These are phyloP conservation scores for Boletus rubropictus DNA, from an alignment of 768 basidiomycete species.

Conservation along the genomic window DNA sequence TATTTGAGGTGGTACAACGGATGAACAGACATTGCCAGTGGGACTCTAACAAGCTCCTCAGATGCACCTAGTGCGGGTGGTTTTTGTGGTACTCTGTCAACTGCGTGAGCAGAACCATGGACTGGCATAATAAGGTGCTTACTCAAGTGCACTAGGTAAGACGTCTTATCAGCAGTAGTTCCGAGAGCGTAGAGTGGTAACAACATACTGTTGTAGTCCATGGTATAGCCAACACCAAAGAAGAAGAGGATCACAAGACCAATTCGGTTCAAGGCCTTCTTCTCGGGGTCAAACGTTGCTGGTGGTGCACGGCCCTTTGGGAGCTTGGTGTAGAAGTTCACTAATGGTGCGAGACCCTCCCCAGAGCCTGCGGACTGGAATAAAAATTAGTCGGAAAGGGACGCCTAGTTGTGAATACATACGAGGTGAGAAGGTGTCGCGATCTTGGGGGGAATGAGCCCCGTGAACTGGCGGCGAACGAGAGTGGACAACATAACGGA, in stretches of 20 bases:
- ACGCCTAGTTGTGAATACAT: conserved; percentile 1
- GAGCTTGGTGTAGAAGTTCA: conserved; percentile 94
- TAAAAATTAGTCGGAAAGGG: conserved; percentile 3
- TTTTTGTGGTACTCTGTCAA: conserved; percentile 83
- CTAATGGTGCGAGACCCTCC: conserved; percentile 74
- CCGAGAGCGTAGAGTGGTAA: not conserved
- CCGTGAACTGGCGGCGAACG: conserved; percentile 77
- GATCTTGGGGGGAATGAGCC: conserved; percentile 91
- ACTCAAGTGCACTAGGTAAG: conserved; percentile 74
- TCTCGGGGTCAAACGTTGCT: conserved; percentile 65
- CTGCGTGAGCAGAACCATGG: conserved; percentile 19
- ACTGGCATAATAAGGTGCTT: conserved; percentile 29
- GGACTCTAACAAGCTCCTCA: not conserved
- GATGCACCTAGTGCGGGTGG: conserved; percentile 59
- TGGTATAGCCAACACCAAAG: conserved; percentile 57
- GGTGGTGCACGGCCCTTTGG: conserved; percentile 79
- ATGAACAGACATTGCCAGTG: conserved; percentile 2
- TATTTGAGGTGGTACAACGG: conserved; percentile 25
- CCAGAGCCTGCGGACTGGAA: conserved; percentile 75
- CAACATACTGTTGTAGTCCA: conserved; percentile 84
- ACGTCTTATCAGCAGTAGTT: conserved; percentile 7
- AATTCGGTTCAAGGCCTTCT: conserved; percentile 60
- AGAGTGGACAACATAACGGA: conserved; percentile 74
- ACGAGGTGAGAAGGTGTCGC: conserved; percentile 88
- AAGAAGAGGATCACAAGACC: conserved; percentile 62